Evolutionary conservation across 352 stramenopile genomes (phyloP).

Genomic region (Globisporangium recalcitrans): DNA sequence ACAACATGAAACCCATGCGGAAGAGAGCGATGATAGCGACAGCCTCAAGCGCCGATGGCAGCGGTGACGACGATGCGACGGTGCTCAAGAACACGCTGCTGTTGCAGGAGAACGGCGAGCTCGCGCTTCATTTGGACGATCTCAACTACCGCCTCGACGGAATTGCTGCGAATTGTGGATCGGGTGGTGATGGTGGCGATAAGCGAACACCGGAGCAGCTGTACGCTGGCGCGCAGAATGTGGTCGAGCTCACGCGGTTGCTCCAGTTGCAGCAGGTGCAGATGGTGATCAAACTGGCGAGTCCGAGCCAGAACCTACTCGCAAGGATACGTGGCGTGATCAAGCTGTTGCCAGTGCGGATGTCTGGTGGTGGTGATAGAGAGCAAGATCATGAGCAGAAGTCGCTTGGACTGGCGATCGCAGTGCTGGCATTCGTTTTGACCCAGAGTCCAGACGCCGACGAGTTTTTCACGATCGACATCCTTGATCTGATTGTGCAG

Average conservation of each 20-base stretch:
- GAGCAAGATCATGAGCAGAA: no score
- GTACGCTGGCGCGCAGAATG: slow-evolving; percentile 20
- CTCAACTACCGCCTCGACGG: slow-evolving; percentile 59
- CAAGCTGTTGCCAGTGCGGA: slow-evolving; percentile 9
- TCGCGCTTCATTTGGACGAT: slow-evolving; percentile 46
- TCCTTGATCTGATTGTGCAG: slow-evolving; percentile 29
- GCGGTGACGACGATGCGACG: slow-evolving; percentile 3
- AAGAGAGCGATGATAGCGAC: slow-evolving; percentile 1
- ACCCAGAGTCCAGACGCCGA: slow-evolving; percentile 26
- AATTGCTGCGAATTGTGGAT: slow-evolving; percentile 21
- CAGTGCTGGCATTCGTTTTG: slow-evolving; percentile 37
- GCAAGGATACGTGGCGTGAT: slow-evolving; percentile 33
- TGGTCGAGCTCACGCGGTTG: slow-evolving; percentile 36
- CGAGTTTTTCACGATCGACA: slow-evolving; percentile 28
- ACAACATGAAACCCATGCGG: not conserved
- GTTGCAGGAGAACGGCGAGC: slow-evolving; percentile 56
- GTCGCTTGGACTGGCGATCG: slow-evolving; percentile 23
- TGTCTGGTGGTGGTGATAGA: not conserved
- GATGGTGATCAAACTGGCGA: slow-evolving; percentile 30
- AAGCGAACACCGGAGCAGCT: not conserved
- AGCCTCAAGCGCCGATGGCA: not conserved
- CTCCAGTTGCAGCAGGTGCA: slow-evolving; percentile 31
- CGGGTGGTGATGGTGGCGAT: slow-evolving; percentile 5
- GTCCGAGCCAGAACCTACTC: slow-evolving; percentile 16
- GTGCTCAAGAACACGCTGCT: slow-evolving; percentile 43